Conservation (phyloP, 2,329 filamentous ascomycete species). For the Clarireedia hainanense region DNA sequence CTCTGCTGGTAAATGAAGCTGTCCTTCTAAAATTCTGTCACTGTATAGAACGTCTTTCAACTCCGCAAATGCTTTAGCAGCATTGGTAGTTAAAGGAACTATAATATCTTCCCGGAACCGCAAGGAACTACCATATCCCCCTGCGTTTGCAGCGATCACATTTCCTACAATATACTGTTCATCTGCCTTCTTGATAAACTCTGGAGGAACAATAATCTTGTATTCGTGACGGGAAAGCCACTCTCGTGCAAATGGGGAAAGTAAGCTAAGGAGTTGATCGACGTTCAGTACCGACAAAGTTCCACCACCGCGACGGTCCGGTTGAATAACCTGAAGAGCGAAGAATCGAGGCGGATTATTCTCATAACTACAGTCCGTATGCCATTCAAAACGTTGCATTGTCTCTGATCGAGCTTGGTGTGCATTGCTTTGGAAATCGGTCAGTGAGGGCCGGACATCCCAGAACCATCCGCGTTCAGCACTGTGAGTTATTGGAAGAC, state of each 20-base stretch:
- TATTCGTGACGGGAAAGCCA: constrained; percentile 18
- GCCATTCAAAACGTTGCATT: constrained; percentile 26
- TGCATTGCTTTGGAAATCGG: constrained; percentile 20
- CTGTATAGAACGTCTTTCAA: constrained; percentile 23
- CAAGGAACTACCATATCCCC: constrained; percentile 10
- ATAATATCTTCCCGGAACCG: constrained; percentile 24
- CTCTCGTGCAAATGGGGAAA: constrained; percentile 11
- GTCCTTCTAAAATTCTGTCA: neutral
- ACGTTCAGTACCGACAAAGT: constrained; percentile 20
- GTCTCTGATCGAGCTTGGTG: constrained; percentile 5
- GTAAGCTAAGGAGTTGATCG: constrained; percentile 12
- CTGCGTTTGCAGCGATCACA: neutral
- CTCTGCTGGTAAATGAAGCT: constrained; percentile 22
- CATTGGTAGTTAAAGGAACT: constrained; percentile 21
- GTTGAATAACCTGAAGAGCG: constrained; percentile 24
- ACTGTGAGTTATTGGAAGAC: constrained; percentile 21
- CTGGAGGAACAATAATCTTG: constrained; percentile 24
- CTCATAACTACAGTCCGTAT: constrained; percentile 28
- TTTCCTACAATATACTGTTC: constrained; percentile 18
- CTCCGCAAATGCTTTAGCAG: constrained; percentile 25
- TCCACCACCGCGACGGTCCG: constrained; percentile 15
- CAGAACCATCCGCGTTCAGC: constrained; percentile 24
- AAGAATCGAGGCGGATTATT: constrained; percentile 23
- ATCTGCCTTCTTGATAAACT: constrained; percentile 27
- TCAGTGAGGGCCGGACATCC: constrained; percentile 23